Evolutionary conservation across 1,284 basidiomycete species (phyloP).

Genomic region (Irpex sp.): DNA sequence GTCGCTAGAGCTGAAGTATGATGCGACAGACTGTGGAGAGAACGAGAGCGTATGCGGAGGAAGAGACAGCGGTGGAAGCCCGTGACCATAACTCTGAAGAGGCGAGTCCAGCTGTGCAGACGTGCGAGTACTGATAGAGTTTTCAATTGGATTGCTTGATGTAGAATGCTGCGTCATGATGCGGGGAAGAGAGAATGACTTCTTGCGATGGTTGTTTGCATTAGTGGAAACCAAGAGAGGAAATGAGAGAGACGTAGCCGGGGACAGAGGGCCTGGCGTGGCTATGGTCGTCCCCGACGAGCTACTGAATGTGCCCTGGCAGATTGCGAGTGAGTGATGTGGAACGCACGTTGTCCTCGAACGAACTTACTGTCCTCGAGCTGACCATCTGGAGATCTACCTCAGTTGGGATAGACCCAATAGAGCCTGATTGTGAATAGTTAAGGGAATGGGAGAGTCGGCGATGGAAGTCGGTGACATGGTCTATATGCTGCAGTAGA

Average conservation of each 20-base stretch:
- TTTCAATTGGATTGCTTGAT: neutral
- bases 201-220: neutral
- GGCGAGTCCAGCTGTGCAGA: slow-evolving; percentile 17
- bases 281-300: neutral
- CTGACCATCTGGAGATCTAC: neutral
- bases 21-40: slow-evolving; percentile 11
- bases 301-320: neutral
- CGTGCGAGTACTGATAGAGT: neutral
- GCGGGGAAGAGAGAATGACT: neutral
- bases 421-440: neutral
- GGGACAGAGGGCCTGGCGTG: neutral
- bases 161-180: neutral
- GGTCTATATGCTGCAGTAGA: slow-evolving; percentile 24
- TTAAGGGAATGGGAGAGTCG: slow-evolving; percentile 22
- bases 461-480: slow-evolving; percentile 28
- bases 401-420: neutral
- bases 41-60: slow-evolving; percentile 14
- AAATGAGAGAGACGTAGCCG: neutral
- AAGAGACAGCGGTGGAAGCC: slow-evolving; percentile 18
- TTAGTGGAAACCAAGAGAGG: neutral
- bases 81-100: slow-evolving; percentile 17
- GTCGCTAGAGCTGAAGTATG: slow-evolving; percentile 13
- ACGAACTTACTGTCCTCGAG: neutral
- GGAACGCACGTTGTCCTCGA: neutral
- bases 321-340: neutral